phyloP scores from a whole-genome alignment of 305 asterid species.

The Petunia hybrid region DNA sequence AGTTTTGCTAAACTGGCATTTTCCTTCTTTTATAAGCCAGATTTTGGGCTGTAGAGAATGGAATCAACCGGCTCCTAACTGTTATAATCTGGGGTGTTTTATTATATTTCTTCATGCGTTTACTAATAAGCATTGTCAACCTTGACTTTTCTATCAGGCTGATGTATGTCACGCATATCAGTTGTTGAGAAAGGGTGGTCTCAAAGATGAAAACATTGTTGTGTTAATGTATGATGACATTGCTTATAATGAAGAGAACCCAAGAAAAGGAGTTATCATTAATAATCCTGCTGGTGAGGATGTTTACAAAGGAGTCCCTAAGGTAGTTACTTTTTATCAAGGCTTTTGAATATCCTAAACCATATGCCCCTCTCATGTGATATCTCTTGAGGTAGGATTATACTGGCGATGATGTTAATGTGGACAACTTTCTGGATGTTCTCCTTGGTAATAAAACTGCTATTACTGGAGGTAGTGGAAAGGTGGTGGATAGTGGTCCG shows the following conservation, averaged over 20 bases:
- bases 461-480: conserved; percentile 88
- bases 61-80: conserved; percentile 1
- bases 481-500: conserved; percentile 90
- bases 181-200: conserved; percentile 82
- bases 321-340: conserved; percentile 56
- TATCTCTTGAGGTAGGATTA: conserved; percentile 68
- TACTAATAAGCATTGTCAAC: neutral
- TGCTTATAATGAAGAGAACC: conserved; percentile 79
- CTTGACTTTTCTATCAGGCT: conserved; percentile 59
- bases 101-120: neutral
- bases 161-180: conserved; percentile 99
- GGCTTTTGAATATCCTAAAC: conserved; percentile 28
- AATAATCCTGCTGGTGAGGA: conserved; percentile 82
- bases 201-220: conserved; percentile 90
- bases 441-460: conserved; percentile 85
- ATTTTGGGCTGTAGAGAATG: conserved; percentile 35
- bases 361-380: conserved; percentile 33
- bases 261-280: conserved; percentile 87
- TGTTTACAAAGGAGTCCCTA: conserved; percentile 92
- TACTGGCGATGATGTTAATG: conserved; percentile 71
- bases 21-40: neutral
- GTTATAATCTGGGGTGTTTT: neutral
- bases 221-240: conserved; percentile 97
- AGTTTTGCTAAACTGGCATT: neutral
- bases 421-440: conserved; percentile 72